Evolutionary conservation across 768 basidiomycete species (phyloP).

Genomic region (Psilocybe cubensis): DNA sequence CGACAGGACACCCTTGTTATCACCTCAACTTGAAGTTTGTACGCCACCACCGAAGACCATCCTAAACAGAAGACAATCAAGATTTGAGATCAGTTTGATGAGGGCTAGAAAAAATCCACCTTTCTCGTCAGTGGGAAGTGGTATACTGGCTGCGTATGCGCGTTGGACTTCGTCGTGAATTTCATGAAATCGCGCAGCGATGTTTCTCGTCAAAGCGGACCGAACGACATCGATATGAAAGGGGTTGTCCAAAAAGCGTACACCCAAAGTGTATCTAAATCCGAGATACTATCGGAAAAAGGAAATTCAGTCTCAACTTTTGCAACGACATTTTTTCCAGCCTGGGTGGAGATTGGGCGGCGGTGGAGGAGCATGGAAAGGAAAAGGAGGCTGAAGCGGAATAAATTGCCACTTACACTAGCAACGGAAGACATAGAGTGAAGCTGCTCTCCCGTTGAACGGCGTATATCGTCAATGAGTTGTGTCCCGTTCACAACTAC

Average conservation of each 20-base stretch:
- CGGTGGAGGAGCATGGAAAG: no score
- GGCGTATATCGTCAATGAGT: conserved; percentile 48
- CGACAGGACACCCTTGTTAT: conserved; percentile 25
- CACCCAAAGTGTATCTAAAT: conserved; percentile 36
- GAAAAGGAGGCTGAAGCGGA: no score
- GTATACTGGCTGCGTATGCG: conserved; percentile 20
- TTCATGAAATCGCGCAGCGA: conserved; percentile 22
- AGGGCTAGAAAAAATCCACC: conserved; percentile 4
- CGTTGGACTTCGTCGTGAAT: conserved; percentile 29
- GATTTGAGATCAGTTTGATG: no score
- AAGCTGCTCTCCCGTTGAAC: conserved; percentile 46
- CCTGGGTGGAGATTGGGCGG: neutral
- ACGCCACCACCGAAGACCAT: conserved; percentile 18
- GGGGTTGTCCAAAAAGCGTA: conserved; percentile 24
- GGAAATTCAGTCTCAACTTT: neutral
- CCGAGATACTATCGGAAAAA: conserved; percentile 29
- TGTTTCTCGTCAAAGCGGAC: conserved; percentile 34
- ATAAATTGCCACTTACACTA: conserved; percentile 31
- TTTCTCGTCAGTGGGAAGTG: conserved; percentile 8
- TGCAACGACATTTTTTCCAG: neutral
- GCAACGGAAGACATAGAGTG: conserved; percentile 37
- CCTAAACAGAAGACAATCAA: conserved; percentile 10
- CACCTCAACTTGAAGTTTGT: conserved; percentile 21
- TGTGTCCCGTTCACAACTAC: conserved; percentile 43
- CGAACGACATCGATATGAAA: conserved; percentile 37